phyloP scores from a whole-genome alignment of 768 basidiomycete species.

The Ramaria rubella region DNA sequence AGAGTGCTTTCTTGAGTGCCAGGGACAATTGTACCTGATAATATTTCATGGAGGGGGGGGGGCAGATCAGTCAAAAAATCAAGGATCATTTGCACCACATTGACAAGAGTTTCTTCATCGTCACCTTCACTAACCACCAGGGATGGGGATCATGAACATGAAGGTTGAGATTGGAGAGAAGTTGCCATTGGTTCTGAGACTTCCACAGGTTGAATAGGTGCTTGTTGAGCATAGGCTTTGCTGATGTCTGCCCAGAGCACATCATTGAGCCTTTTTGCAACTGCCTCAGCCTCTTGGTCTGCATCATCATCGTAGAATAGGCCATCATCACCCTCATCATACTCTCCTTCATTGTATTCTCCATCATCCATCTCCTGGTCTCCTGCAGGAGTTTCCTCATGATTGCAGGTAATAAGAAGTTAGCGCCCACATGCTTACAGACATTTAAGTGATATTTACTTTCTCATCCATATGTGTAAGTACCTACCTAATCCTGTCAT shows the following conservation, averaged over 20 bases:
- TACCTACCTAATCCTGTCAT: too few species aligned
- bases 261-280: slow-evolving; percentile 66
- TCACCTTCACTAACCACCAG: slow-evolving; percentile 4
- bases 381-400: neutral
- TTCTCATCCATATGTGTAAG: too few species aligned
- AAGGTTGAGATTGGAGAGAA: neutral
- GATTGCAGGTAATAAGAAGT: too few species aligned
- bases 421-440: too few species aligned
- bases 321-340: slow-evolving; percentile 39
- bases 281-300: slow-evolving; percentile 67
- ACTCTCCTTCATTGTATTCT: slow-evolving; percentile 32
- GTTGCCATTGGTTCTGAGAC: slow-evolving; percentile 11
- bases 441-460: too few species aligned
- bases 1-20: slow-evolving; percentile 43
- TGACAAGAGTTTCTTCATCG: slow-evolving; percentile 9
- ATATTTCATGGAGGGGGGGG: slow-evolving; percentile 45
- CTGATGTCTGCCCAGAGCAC: slow-evolving; percentile 73
- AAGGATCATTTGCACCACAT: slow-evolving; percentile 40
- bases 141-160: slow-evolving; percentile 3
- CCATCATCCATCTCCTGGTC: slow-evolving; percentile 1
- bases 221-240: slow-evolving; percentile 47
- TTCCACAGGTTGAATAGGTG: slow-evolving; percentile 21
- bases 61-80: slow-evolving; percentile 50
- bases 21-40: slow-evolving; percentile 47
- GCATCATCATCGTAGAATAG: slow-evolving; percentile 41